Evolutionary conservation across 495 filamentous ascomycete genomes (phyloP), one percentile per base, ranked within the genome.

Genomic region (Hyaloscypha variabilis): DNA sequence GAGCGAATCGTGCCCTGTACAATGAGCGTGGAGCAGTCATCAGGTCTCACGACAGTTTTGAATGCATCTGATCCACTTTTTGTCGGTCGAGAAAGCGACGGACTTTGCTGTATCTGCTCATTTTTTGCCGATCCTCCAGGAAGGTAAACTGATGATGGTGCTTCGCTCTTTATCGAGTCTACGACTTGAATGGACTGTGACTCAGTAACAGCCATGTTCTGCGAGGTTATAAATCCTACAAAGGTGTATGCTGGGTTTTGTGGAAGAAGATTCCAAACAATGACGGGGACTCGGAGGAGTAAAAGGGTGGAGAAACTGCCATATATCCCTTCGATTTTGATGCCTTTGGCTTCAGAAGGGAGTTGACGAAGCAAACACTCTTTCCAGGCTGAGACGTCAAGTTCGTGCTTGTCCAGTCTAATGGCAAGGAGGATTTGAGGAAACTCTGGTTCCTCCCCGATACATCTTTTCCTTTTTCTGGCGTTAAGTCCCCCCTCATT

Each of bases 291-390:
- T 29, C 60, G 60, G 5, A 62, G 24, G 5, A 62, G 17, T 21
- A 62, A 11, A 2, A 62, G 24, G 19, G 42, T 62, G 6, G 60
- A 62, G 25, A 62, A 62, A 46, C 60, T 62, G 29, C 19, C 49
- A 42, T 46, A 62, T 11, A 13, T 6, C 8, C 60, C 60, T 62
- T 62, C 60, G 36, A 62, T 46, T 24, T 62, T 42, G 23, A 62
- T 25, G 11, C 53, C 60, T 29, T 54, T 29, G 4, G 17, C 60
- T 11, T 52, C 26, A 21, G 50, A 8, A 19, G 60, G 60, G 13
- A 26, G 23, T 6, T 52, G 25, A 10, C 50, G 42, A 19, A 62
- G 23, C 60, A 34, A 62, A n/a, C 30, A 34, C 13, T 62, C 42
- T 6, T 29, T 2, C 60, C 60, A 62, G 5, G 23, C 21, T 52